A percentile compares a stretch with the other conserved stretches of the same genome.
These are phyloP conservation scores for Neurospora intermedia DNA, from an alignment of 495 filamentous ascomycete species.

Conservation along the genomic window DNA sequence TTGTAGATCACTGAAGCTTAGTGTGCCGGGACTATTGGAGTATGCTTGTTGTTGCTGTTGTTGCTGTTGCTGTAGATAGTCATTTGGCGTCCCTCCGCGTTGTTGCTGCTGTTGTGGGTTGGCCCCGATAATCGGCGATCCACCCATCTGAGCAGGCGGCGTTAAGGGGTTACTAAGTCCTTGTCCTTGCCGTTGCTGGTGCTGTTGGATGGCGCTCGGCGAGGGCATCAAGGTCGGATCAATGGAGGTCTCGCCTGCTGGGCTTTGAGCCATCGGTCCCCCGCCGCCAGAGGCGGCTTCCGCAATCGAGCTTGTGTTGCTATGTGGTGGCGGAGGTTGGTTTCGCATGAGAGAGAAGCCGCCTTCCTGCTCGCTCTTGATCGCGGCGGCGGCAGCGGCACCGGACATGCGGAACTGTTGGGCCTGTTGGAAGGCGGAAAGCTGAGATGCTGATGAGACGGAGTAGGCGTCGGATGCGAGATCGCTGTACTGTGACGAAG, in stretches of 20 bases:
- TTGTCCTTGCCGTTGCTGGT: constrained; percentile 8
- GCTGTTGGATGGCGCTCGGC: constrained; percentile 16
- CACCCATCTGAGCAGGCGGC: background rate
- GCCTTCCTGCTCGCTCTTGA: constrained; percentile 29
- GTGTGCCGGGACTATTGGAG: constrained; percentile 9
- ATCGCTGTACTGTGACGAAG: constrained; percentile 1
- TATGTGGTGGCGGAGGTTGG: constrained; percentile 22
- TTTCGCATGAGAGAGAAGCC: constrained; percentile 25
- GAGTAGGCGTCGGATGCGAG: constrained; percentile 16
- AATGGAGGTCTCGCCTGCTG: constrained; percentile 19
- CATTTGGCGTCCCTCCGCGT: background rate
- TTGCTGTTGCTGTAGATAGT: background rate
- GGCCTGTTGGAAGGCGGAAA: constrained; percentile 10
- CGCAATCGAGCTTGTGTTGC: constrained; percentile 20
- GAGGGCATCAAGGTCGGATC: constrained; percentile 37
- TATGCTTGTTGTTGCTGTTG: constrained; percentile 7
- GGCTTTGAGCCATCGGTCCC: background rate
- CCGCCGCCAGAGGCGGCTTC: background rate
- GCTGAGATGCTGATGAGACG: constrained; percentile 6
- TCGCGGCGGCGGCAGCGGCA: background rate
- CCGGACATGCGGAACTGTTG: constrained; percentile 18
- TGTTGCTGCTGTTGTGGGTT: background rate
- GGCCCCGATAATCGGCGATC: constrained; percentile 7
- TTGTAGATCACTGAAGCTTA: constrained; percentile 31
- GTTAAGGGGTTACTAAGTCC: background rate